phyloP scores from a whole-genome alignment of 2,329 filamentous ascomycete species.

The Microdochium trichocladiopsis region DNA sequence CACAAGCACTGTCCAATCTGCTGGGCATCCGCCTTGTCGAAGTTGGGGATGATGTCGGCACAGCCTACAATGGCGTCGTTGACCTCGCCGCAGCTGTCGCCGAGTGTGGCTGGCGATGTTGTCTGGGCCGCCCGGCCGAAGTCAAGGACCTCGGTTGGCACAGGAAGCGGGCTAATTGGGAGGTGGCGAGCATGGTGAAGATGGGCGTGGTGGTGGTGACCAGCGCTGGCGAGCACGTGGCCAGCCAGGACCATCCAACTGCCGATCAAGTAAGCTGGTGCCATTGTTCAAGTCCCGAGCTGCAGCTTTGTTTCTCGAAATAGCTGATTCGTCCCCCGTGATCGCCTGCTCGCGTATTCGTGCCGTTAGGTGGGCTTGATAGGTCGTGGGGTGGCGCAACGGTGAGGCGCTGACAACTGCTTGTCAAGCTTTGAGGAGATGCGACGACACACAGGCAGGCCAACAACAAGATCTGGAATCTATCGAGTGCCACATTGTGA shows the following conservation, averaged over 20 bases:
- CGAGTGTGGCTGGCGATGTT: neutral
- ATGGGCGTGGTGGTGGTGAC: neutral
- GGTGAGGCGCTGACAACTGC: too few relatives aligned
- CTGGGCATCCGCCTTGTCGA: slow-evolving; percentile 1
- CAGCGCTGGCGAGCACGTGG: neutral
- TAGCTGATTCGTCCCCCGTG: neutral
- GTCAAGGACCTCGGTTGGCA: neutral
- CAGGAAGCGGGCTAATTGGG: neutral
- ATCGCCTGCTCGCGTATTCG: neutral
- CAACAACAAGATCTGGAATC: neutral
- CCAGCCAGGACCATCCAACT: neutral
- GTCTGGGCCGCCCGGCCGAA: neutral
- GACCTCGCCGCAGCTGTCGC: neutral
- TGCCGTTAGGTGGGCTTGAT: neutral
- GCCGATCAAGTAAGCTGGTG: neutral
- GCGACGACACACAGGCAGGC: too few relatives aligned
- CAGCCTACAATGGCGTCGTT: neutral
- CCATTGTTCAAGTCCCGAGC: neutral
- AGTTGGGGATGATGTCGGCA: slow-evolving; percentile 1
- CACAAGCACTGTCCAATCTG: slow-evolving; percentile 5
- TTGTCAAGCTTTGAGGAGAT: too few relatives aligned
- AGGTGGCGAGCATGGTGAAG: neutral
- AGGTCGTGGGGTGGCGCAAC: neutral
- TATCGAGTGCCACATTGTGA: neutral
- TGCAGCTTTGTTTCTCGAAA: neutral